A percentile compares a stretch with the other conserved stretches of the same genome.
phyloP scores from a whole-genome alignment of 257 asterid genomes.

The Penstemon barbatus region DNA sequence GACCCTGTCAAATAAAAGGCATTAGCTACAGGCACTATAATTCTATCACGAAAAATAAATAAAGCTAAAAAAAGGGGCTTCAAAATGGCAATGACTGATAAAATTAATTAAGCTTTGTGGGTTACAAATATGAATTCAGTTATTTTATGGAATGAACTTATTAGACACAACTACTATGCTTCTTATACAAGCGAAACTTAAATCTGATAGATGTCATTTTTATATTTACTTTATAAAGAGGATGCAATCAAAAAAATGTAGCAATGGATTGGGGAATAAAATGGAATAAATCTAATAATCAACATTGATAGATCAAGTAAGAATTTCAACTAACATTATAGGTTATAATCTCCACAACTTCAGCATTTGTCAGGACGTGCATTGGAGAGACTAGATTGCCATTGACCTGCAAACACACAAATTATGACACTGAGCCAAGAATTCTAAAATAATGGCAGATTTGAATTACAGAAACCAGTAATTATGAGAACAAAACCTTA shows the following conservation, averaged over 20 bases:
- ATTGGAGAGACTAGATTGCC: conserved; percentile 84
- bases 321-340: conserved; percentile 62
- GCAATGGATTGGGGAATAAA: conserved; percentile 5
- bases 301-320: conserved; percentile 11
- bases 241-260: neutral
- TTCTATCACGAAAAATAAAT: neutral
- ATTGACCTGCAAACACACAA: conserved; percentile 65
- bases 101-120: neutral
- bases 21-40: conserved; percentile 9
- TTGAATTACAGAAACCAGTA: conserved; percentile 13
- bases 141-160: conserved; percentile 11
- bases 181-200: conserved; percentile 6
- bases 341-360: conserved; percentile 83
- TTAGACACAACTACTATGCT: neutral
- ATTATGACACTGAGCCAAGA: conserved; percentile 24
- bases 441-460: conserved; percentile 2
- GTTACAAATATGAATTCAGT: neutral
- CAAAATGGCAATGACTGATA: conserved; percentile 10
- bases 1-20: conserved; percentile 52
- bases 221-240: neutral
- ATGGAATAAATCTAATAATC: neutral
- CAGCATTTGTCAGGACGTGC: conserved; percentile 83
- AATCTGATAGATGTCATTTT: neutral
- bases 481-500: conserved; percentile 44
- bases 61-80: conserved; percentile 1